A percentile compares a stretch with the other conserved stretches of the same genome.
These are phyloP conservation scores for Aspergillus spinulosporus DNA, from an alignment of 2,329 filamentous ascomycete genomes.

Conservation along the genomic window DNA sequence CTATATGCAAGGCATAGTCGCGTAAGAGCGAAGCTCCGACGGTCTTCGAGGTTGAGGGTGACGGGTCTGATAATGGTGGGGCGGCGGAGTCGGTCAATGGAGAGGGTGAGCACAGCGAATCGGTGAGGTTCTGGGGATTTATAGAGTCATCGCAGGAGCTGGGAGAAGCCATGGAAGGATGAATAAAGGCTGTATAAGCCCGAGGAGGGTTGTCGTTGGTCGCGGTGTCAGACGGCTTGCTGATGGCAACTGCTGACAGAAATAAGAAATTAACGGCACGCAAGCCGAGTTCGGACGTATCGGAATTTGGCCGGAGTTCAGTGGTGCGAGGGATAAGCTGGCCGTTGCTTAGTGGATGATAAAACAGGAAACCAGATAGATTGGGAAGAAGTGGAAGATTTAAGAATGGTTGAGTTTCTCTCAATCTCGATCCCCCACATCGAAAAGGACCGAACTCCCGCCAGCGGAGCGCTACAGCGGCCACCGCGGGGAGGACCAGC, in stretches of 20 bases:
- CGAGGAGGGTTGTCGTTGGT: neutral
- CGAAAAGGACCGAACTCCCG: conserved; percentile 2
- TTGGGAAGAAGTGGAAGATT: neutral
- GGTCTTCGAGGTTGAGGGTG: conserved; percentile 25
- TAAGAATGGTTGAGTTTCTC: neutral
- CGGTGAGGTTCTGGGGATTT: conserved; percentile 19
- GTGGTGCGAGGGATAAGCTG: conserved; percentile 3
- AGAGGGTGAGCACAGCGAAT: conserved; percentile 14
- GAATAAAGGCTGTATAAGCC: conserved; percentile 2
- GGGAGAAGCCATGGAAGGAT: conserved; percentile 24
- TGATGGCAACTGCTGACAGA: neutral
- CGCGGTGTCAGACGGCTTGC: conserved; percentile 5
- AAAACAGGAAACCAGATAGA: neutral
- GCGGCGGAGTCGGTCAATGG: conserved; percentile 27
- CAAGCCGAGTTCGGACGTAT: conserved; percentile 32
- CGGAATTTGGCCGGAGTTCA: conserved; percentile 22
- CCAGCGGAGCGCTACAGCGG: neutral
- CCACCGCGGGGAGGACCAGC: neutral
- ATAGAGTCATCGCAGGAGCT: conserved; percentile 19
- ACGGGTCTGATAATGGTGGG: conserved; percentile 28
- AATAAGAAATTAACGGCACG: conserved; percentile 3
- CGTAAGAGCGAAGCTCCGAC: conserved; percentile 44
- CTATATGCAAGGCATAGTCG: conserved; percentile 47
- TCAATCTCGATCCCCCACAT: conserved; percentile 6
- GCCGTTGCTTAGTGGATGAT: conserved; percentile 2